Evolutionary conservation across 345 rosid species (phyloP).

Genomic region (Euclidium syriacum): DNA sequence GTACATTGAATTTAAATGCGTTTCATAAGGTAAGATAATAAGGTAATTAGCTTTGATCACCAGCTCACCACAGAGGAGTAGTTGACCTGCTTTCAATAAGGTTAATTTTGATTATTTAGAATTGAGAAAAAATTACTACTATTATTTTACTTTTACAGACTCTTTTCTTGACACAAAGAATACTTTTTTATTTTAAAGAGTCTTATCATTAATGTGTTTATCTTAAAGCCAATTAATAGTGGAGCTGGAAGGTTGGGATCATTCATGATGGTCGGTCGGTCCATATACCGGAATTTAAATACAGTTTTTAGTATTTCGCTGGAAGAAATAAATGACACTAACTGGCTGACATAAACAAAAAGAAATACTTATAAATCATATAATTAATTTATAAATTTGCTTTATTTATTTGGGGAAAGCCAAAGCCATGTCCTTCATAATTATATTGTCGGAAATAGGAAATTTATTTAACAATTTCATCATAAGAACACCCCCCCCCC

Average conservation of each 20-base stretch:
- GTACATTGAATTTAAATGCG: no score
- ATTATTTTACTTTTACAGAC: background rate
- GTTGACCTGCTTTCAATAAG: background rate
- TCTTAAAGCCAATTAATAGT: background rate
- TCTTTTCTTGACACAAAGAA: no score
- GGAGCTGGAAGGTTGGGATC: conserved; percentile 11
- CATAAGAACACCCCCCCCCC: background rate
- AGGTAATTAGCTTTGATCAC: background rate
- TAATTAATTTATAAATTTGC: background rate
- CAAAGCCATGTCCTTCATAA: conserved; percentile 11
- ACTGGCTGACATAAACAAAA: background rate
- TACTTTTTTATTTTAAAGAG: background rate
- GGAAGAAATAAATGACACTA: conserved; percentile 25
- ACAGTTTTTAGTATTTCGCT: background rate
- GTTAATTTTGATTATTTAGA: background rate
- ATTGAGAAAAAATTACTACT: background rate
- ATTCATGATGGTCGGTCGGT: conserved; percentile 17
- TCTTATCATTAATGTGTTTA: background rate
- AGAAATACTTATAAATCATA: background rate
- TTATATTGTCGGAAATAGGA: conserved; percentile 11
- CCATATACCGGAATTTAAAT: conserved; percentile 9
- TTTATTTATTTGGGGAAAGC: conserved; percentile 8
- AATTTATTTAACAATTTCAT: background rate
- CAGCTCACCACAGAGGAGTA: no score
- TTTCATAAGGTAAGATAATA: background rate